A percentile compares a stretch with the other conserved stretches of the same genome.
Evolutionary conservation across 129 eudicot species (phyloP).

Genomic region (Arctium minus): DNA sequence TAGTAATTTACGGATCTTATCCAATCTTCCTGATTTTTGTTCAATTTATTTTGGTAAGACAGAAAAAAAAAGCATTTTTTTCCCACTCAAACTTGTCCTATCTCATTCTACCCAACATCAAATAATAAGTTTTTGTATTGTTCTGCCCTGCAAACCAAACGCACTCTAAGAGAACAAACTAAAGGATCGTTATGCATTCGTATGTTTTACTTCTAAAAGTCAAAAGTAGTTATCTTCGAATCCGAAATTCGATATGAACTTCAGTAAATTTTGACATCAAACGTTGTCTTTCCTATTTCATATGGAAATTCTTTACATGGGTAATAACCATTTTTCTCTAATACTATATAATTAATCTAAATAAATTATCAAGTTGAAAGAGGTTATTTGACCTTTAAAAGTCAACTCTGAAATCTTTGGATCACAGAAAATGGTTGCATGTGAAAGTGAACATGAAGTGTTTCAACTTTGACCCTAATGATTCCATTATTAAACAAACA

Average conservation of each 20-base stretch:
- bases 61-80: not conserved
- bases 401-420: conserved; percentile 22
- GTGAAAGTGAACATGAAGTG: conserved; percentile 31
- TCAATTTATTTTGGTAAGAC: no score
- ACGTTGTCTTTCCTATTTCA: not conserved
- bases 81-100: not conserved
- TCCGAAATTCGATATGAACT: not conserved
- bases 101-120: not conserved
- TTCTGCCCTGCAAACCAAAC: not conserved
- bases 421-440: conserved; percentile 23
- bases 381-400: conserved; percentile 13
- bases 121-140: not conserved
- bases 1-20: not conserved
- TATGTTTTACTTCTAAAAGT: conserved; percentile 4
- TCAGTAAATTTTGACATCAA: not conserved
- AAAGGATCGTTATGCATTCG: not conserved
- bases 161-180: not conserved
- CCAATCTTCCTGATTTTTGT: no score
- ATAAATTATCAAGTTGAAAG: not conserved
- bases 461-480: conserved; percentile 22
- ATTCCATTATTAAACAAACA: conserved; percentile 1
- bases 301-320: not conserved
- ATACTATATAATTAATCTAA: conserved; percentile 1
- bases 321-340: not conserved
- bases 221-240: conserved; percentile 3